Conservation (phyloP, 306 rosid genomes). For the Castanea sativa region DNA sequence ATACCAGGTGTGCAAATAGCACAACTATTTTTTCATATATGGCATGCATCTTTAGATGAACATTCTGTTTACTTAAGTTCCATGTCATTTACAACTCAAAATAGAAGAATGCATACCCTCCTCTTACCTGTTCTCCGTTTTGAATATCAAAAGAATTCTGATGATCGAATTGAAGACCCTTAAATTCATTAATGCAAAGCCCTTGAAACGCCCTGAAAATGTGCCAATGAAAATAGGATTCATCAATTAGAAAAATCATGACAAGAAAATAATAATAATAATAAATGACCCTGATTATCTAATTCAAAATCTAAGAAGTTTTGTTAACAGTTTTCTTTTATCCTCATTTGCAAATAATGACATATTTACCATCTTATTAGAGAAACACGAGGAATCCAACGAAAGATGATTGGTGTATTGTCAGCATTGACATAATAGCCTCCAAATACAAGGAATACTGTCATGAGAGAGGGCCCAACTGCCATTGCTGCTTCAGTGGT, state of each 20-base stretch:
- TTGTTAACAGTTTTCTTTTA: background rate
- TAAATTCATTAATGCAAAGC: conserved; percentile 85
- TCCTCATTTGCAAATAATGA: conserved; percentile 15
- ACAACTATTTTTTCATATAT: background rate
- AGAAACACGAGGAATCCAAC: conserved; percentile 91
- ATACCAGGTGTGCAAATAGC: background rate
- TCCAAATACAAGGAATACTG: conserved; percentile 89
- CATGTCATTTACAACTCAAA: background rate
- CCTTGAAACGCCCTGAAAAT: conserved; percentile 94
- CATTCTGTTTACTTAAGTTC: background rate
- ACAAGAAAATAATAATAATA: background rate
- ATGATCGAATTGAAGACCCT: conserved; percentile 86
- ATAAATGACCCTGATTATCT: background rate
- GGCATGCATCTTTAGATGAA: background rate
- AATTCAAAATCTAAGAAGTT: background rate
- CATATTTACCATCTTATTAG: conserved; percentile 78
- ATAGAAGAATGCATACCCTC: conserved; percentile 6
- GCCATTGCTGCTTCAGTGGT: conserved; percentile 95
- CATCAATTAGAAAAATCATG: conserved; percentile 11
- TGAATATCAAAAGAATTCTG: conserved; percentile 73
- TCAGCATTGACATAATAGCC: conserved; percentile 87
- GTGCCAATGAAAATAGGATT: conserved; percentile 20
- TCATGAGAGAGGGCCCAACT: conserved; percentile 94
- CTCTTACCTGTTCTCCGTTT: conserved; percentile 87
- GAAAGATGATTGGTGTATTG: conserved; percentile 86